phyloP scores from a whole-genome alignment of 2,329 filamentous ascomycete genomes.

The Clarireedia homoeocarpa region DNA sequence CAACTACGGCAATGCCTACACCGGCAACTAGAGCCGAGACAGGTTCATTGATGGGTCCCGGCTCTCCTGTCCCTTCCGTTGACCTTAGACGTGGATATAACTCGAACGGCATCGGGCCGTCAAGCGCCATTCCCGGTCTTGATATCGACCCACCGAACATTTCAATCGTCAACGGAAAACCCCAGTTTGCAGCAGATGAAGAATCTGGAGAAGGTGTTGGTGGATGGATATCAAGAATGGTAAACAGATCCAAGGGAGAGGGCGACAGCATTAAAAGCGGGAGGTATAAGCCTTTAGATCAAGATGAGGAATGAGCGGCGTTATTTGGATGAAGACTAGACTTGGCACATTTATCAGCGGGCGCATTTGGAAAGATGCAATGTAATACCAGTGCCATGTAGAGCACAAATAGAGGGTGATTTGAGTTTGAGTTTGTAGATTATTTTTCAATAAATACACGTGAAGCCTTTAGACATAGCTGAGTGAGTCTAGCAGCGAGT shows the following conservation, averaged over 20 bases:
- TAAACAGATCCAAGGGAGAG: conserved; percentile 42
- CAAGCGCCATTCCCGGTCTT: conserved; percentile 68
- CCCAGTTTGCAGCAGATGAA: conserved; percentile 30
- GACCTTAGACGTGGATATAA: conserved; percentile 52
- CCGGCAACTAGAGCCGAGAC: conserved; percentile 71
- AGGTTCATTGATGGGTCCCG: conserved; percentile 69
- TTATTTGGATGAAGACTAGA: conserved; percentile 2
- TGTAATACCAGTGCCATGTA: conserved; percentile 12
- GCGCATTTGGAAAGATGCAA: conserved; percentile 10
- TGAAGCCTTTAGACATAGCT: background rate
- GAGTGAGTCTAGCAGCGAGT: background rate
- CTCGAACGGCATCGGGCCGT: conserved; percentile 41
- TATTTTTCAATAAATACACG: background rate
- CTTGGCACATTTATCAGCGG: conserved; percentile 11
- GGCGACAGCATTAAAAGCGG: conserved; percentile 21
- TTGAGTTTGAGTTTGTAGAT: conserved; percentile 5
- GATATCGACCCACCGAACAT: conserved; percentile 73
- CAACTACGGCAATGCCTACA: conserved; percentile 74
- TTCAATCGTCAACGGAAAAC: conserved; percentile 42
- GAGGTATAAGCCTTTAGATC: conserved; percentile 32
- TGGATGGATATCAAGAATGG: conserved; percentile 62
- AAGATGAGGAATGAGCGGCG: conserved; percentile 33
- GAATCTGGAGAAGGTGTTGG: conserved; percentile 46
- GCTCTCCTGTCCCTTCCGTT: conserved; percentile 73
- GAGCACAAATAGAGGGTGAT: conserved; percentile 7